Evolutionary conservation across 257 asterid species (phyloP), one percentile per base, ranked within the genome.

Genomic region (Euphrasia confusa): DNA sequence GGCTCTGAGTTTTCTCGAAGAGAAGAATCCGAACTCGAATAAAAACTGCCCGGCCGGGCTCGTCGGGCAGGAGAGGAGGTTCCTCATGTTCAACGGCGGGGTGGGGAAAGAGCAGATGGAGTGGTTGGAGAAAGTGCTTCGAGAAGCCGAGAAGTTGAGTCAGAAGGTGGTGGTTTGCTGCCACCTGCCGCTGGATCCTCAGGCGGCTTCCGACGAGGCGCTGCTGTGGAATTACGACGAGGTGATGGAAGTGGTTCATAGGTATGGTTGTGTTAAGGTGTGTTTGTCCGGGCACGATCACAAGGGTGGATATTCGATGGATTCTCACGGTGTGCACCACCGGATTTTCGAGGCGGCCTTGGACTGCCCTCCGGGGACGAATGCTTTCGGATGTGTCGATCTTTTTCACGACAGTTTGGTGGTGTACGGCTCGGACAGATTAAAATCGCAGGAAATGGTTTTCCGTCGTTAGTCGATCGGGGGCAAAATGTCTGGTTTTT

Each of bases 201-300:
- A 74, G 2, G 87, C 93, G n/a, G 78, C 95, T 3, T 75, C 93
- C 11, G 64, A 66, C 13, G 93, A 79, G 71, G 90, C 97, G 1
- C 67, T 85, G 44, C 35, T 85, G 62, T 87, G 97, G 97, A 87
- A 90, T 63, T 83, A 80, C 65, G 80, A 80, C 27, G 96, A 90
- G 73, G 97, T 90, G 69, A 76, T 87, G 90, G 83, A 80, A 28
- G 73, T 90, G 78, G 74, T 90, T 60, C 95, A 90, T 62, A 58
- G 72, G 15, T 83, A 83, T 58, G 53, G 60, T 48, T 90, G 97
- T 54, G 97, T 90, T 15, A 90, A 90, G 82, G 93, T 79, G 27
- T 90, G 96, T 66, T 37, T 87, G 15, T 84, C 89, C 0, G 97
- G 97, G 21, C 97, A 90, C 52, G 95, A 79, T 68, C 97, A 90